Base-by-base conservation (phyloP, 495 filamentous ascomycete genomes). In the Extremus antarcticus region DNA sequence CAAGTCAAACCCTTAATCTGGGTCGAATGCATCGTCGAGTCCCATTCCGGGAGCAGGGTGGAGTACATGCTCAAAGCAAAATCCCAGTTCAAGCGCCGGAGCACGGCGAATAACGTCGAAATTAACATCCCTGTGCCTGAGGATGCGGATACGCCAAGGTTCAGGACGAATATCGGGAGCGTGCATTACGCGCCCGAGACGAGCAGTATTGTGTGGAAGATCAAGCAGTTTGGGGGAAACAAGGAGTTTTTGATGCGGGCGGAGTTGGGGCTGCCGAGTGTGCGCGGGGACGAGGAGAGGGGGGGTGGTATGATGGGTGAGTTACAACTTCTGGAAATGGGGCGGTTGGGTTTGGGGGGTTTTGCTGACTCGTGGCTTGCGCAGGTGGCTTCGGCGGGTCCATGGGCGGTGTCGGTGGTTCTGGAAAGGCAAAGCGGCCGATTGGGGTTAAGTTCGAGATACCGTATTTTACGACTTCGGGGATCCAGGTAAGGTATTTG, bases 381-480 rank as follows among this genome's bases (percentile, higher is more conserved):
- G 20, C 24, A 50, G 47, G 90, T 56, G 90, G 90, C 0, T 95
- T 94, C 67, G 90, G 90, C 55, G 90, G 90, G n/a, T 91, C 87
- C 65, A 94, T 95, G 87, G 90, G 90, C 47, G 84, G 85, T 49
- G 61, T 68, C 19, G 60, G 57, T 23, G 54, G 80, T 79, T 15
- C 38, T 8, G 85, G 83, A 29, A 95, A 96, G 73, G 83, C 88
- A 23, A 97, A 97, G 77, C 75, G 92, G 56, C 94, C 94, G 1
- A 97, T 97, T 65, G 90, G 85, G 68, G 92, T 99, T 73, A 99
- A 97, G 73, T 99, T 97, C 69, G 94, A 99, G 76, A 97, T 97
- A 68, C 94, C 94, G 25, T 99, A 99, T 70, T 99, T 99, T 68
- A 99, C 92, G 8, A 99, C 92, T 2, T 92, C 86, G 69, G 92